Conservation (phyloP, 495 filamentous ascomycete species). For the Platismatia glauca region DNA sequence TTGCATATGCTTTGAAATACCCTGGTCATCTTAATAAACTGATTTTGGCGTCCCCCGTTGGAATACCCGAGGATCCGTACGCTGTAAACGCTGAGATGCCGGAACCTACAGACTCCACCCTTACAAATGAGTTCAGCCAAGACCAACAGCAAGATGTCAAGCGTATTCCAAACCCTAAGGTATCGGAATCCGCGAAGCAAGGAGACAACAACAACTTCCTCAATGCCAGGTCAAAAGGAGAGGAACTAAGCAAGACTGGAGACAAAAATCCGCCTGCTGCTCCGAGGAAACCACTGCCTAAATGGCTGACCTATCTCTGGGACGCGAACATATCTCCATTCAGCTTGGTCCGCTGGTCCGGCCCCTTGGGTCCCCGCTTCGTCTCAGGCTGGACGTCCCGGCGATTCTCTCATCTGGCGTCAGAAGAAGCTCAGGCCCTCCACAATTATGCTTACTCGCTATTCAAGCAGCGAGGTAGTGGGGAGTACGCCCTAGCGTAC, state of each 20-base stretch:
- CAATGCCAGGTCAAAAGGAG: constrained; percentile 38
- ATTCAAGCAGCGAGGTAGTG: constrained; percentile 86
- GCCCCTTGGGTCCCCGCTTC: constrained; percentile 84
- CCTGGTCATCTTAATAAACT: constrained; percentile 90
- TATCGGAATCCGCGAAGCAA: constrained; percentile 28
- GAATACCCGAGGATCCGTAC: constrained; percentile 90
- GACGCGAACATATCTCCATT: constrained; percentile 96
- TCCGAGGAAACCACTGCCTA: constrained; percentile 58
- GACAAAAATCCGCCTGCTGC: constrained; percentile 30
- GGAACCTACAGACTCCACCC: constrained; percentile 57
- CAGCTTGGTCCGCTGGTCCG: constrained; percentile 75
- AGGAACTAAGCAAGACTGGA: constrained; percentile 25
- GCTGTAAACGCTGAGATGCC: constrained; percentile 76
- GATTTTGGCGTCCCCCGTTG: constrained; percentile 87
- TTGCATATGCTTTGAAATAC: constrained; percentile 93
- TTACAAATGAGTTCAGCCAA: constrained; percentile 65
- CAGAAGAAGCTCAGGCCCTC: constrained; percentile 71
- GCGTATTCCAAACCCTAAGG: constrained; percentile 23
- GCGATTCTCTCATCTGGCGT: constrained; percentile 78
- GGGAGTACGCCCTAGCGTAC: constrained; percentile 90
- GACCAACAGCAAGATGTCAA: constrained; percentile 56
- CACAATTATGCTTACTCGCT: constrained; percentile 91
- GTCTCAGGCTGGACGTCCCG: constrained; percentile 93
- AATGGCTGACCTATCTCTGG: constrained; percentile 89
- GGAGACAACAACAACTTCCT: constrained; percentile 53